Conservation (phyloP, 805 yeast genomes). For the Metschnikowia aberdeeniae region DNA sequence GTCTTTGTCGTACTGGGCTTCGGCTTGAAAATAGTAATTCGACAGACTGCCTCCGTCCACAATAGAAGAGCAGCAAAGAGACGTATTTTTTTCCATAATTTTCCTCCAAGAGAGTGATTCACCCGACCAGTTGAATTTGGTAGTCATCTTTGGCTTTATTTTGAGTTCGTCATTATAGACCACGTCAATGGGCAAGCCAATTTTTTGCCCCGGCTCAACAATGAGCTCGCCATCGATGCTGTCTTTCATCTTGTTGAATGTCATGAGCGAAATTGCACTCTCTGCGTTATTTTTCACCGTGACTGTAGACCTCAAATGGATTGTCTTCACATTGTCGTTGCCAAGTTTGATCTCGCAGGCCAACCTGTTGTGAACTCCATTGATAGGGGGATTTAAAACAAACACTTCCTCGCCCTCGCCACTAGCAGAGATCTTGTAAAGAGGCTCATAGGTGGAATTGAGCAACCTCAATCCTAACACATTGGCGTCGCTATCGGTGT, state of each 20-base stretch:
- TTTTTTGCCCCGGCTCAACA: conserved; percentile 52
- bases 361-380: conserved; percentile 67
- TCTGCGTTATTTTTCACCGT: conserved; percentile 57
- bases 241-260: conserved; percentile 32
- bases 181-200: conserved; percentile 70
- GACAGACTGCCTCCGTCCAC: conserved; percentile 34
- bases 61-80: conserved; percentile 57
- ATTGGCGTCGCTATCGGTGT: conserved; percentile 58
- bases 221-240: conserved; percentile 20
- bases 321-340: conserved; percentile 73
- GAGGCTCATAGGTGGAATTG: conserved; percentile 51
- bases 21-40: conserved; percentile 66
- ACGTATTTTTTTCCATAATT: conserved; percentile 44
- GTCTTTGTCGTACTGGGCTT: conserved; percentile 56
- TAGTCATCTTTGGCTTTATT: conserved; percentile 58
- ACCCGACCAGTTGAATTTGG: conserved; percentile 64
- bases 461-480: conserved; percentile 59
- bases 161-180: conserved; percentile 57
- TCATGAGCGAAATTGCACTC: conserved; percentile 51
- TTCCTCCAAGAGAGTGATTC: conserved; percentile 63
- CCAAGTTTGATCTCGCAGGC: conserved; percentile 67
- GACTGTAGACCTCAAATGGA: conserved; percentile 74
- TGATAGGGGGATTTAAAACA: conserved; percentile 56
- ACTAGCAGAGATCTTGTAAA: conserved; percentile 60
- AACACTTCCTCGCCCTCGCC: conserved; percentile 81